Base-by-base conservation (phyloP, 108 stramenopile species). In the Craspedostauros australis region DNA sequence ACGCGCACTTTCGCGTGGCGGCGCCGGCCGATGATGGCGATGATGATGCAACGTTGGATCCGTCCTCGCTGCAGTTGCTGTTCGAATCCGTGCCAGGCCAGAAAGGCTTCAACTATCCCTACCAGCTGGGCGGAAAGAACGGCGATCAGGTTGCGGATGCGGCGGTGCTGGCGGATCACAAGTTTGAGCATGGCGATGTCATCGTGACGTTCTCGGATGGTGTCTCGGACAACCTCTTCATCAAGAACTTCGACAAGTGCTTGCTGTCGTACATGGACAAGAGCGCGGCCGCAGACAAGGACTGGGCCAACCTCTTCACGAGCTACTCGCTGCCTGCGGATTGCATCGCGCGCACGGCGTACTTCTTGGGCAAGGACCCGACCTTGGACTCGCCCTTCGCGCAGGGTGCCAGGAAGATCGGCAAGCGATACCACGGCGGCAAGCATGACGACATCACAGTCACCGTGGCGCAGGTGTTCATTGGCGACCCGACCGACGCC, bases 361-460 rank as follows among this genome's bases (percentile, higher is more conserved):
- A 64, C 29, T 40, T 28, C 6, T 21, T 51, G 12, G 64, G 64
- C 18, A 64, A 64, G 27, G 54, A 64, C 22, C 36, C 29, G 21
- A 39, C 11, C 0, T 55, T 37, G 39, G 53, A 49, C 24, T 49
- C 46, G 14, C 64, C 64, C 9, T 64, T 64, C 56, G 46, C 64
- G 3, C 54, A 54, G 39, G 42, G 46, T 11, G 64, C 64, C 9
- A 21, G 46, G 41, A 19, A 34, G 0, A 46, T 41, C 23, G 64
- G 64, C 0, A 44, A 42, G 27, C 43, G 43, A 11, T 56, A 64
- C 39, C 27, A 21, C 12, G 64, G 64, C 5, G 64, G 64, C 2
- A 64, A 64, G 20, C 64, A 64, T 46, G 64, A 64, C 39, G 64
- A 64, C 40, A 64, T 64, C 34, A 56, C 64, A 0, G 64, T 64